Conservation (phyloP, 768 basidiomycete genomes). For the Leccinum barrowsii region DNA sequence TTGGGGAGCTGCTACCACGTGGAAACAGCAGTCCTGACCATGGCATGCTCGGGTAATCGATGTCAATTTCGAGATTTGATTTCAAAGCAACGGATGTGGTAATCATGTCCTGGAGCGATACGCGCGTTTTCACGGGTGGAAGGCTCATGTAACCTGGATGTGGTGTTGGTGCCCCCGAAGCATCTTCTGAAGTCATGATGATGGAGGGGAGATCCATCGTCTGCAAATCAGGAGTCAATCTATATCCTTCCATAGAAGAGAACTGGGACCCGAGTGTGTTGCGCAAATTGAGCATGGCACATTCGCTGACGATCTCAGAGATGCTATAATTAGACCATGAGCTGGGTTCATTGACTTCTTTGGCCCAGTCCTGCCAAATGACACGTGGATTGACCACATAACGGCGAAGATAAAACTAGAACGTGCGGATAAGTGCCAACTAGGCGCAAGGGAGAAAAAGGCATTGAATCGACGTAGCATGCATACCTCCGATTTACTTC, state of each 20-base stretch:
- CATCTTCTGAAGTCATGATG: conserved; percentile 19
- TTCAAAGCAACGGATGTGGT: conserved; percentile 69
- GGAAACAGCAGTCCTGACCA: conserved; percentile 52
- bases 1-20: conserved; percentile 27
- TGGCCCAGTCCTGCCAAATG: conserved; percentile 58
- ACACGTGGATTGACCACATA: conserved; percentile 74
- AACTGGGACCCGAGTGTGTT: conserved; percentile 47
- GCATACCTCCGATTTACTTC: conserved; percentile 68
- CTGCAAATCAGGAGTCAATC: conserved; percentile 2
- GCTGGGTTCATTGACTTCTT: conserved; percentile 60
- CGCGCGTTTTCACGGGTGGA: conserved; percentile 28
- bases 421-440: conserved; percentile 2
- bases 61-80: conserved; percentile 62
- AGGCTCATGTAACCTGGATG: conserved; percentile 35
- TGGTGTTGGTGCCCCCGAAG: conserved; percentile 25
- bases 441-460: background rate
- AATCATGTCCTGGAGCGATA: conserved; percentile 77
- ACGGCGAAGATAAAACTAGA: conserved; percentile 62
- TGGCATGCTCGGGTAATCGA: conserved; percentile 45
- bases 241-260: background rate
- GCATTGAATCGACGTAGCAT: background rate
- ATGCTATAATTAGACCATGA: conserved; percentile 67
- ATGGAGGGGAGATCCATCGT: conserved; percentile 4
- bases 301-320: conserved; percentile 62
- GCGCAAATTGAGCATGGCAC: conserved; percentile 62